phyloP scores from a whole-genome alignment of 1,139 yeast genomes.

The Candida neerlandica region DNA sequence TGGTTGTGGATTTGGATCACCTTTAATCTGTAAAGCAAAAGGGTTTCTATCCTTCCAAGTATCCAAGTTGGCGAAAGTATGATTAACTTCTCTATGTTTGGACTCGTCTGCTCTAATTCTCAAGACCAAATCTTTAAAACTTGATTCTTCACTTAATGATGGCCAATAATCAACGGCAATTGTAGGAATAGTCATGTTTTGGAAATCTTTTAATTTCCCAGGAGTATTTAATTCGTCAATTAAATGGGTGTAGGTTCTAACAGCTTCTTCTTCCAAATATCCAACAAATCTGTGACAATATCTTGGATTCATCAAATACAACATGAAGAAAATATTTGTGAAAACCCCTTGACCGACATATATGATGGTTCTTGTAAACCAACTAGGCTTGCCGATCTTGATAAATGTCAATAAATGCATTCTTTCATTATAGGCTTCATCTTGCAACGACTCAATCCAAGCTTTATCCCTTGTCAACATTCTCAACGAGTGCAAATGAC shows the following conservation, averaged over 20 bases:
- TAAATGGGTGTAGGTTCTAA: slow-evolving; percentile 65
- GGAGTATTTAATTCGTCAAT: slow-evolving; percentile 55
- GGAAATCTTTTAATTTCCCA: slow-evolving; percentile 55
- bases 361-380: slow-evolving; percentile 57
- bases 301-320: slow-evolving; percentile 61
- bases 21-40: slow-evolving; percentile 53
- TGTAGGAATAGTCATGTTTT: slow-evolving; percentile 48
- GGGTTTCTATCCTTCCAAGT: slow-evolving; percentile 65
- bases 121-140: slow-evolving; percentile 61
- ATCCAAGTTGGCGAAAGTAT: slow-evolving; percentile 68
- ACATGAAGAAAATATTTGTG: slow-evolving; percentile 64
- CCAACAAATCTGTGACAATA: slow-evolving; percentile 80
- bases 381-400: slow-evolving; percentile 64
- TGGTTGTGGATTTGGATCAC: slow-evolving; percentile 54
- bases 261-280: slow-evolving; percentile 79
- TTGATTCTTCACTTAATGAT: slow-evolving; percentile 48
- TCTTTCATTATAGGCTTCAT: slow-evolving; percentile 79
- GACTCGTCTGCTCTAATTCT: slow-evolving; percentile 68
- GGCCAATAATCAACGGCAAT: slow-evolving; percentile 69
- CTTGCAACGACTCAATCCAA: slow-evolving; percentile 73
- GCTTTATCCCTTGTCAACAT: slow-evolving; percentile 68
- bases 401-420: slow-evolving; percentile 76
- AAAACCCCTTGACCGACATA: slow-evolving; percentile 74
- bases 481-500: slow-evolving; percentile 66
- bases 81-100: slow-evolving; percentile 77